Conservation (phyloP, 1,284 basidiomycete genomes). For the Cryptococcus floricola region DNA sequence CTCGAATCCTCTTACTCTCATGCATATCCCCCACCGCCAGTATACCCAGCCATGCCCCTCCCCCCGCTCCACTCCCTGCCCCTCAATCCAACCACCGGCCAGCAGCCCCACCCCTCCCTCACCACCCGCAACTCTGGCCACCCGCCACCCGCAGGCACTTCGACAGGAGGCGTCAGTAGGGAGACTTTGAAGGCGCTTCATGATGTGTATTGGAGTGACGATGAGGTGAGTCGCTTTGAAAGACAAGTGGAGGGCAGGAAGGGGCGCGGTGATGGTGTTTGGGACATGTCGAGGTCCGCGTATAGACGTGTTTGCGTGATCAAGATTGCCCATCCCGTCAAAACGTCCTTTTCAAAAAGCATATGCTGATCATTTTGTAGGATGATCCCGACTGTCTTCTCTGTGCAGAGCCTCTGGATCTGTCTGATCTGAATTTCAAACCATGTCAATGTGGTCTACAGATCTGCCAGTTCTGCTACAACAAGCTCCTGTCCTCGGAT, state of each 20-base stretch:
- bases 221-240: constrained; percentile 58
- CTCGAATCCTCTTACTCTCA: not conserved
- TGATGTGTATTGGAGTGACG: constrained; percentile 98
- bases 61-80: constrained; percentile 39
- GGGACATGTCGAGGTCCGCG: too few relatives aligned
- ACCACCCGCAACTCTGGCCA: constrained; percentile 4
- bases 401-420: constrained; percentile 97
- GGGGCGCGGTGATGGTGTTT: not conserved
- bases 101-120: constrained; percentile 33
- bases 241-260: not conserved
- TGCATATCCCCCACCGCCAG: not conserved
- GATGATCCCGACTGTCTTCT: constrained; percentile 98
- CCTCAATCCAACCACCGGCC: constrained; percentile 46
- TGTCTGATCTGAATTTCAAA: constrained; percentile 98
- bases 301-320: too few relatives aligned
- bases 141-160: constrained; percentile 21
- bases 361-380: constrained; percentile 50
- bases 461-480: constrained; percentile 99
- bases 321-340: too few relatives aligned
- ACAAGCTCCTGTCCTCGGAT: constrained; percentile 95
- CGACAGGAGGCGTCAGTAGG: constrained; percentile 41
- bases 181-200: constrained; percentile 63
- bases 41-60: not conserved
- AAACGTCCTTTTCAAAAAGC: not conserved
- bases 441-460: constrained; percentile 99